Conservation (phyloP, 805 yeast species). For the Candida suzukii region DNA sequence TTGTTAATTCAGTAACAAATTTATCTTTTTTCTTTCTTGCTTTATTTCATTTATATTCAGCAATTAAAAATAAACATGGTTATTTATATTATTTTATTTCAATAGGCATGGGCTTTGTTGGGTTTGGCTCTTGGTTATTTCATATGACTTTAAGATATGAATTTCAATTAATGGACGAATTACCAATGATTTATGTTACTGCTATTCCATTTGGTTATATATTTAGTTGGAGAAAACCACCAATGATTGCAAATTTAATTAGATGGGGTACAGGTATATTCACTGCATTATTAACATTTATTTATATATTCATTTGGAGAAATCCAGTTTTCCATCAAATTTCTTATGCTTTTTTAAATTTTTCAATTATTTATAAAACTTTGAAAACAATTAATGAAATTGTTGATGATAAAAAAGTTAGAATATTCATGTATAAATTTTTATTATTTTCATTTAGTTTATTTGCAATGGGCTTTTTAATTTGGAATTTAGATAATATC, state of each 20-base stretch:
- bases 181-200: slow-evolving; percentile 98
- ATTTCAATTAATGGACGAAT: slow-evolving; percentile 86
- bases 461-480: slow-evolving; percentile 67
- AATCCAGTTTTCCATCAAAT: slow-evolving; percentile 88
- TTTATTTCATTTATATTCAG: slow-evolving; percentile 39
- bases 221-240: slow-evolving; percentile 23
- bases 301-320: slow-evolving; percentile 61
- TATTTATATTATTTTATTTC: slow-evolving; percentile 63
- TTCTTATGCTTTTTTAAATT: slow-evolving; percentile 74
- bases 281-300: slow-evolving; percentile 46
- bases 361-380: slow-evolving; percentile 61
- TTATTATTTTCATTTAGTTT: slow-evolving; percentile 23
- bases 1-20: slow-evolving; percentile 81
- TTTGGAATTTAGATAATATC: slow-evolving; percentile 89
- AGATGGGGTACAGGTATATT: slow-evolving; percentile 20
- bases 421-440: slow-evolving; percentile 19
- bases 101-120: slow-evolving; percentile 80
- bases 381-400: slow-evolving; percentile 13
- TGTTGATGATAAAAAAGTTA: slow-evolving; percentile 14
- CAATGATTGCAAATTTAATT: slow-evolving; percentile 10
- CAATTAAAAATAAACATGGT: slow-evolving; percentile 56
- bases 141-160: slow-evolving; percentile 93
- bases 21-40: slow-evolving; percentile 25
- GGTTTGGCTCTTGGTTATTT: slow-evolving; percentile 90
- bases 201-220: slow-evolving; percentile 69